These are phyloP conservation scores for Aplosporella prunicola DNA, from an alignment of 2,329 filamentous ascomycete species.

Conservation along the genomic window DNA sequence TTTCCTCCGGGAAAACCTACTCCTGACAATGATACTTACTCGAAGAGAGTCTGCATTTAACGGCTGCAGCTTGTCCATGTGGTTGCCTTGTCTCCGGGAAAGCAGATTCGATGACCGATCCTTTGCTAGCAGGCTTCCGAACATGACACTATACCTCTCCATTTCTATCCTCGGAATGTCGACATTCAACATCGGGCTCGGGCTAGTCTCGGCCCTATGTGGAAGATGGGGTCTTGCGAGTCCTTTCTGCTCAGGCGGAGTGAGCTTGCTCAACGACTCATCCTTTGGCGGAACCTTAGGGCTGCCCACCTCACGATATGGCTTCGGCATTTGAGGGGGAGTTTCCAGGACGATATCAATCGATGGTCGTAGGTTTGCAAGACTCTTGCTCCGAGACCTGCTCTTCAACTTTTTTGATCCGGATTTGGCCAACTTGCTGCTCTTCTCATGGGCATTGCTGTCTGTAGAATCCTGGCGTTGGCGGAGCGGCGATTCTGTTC, in stretches of 20 bases:
- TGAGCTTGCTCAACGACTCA: constrained; percentile 7
- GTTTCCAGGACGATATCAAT: not conserved
- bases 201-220: constrained; percentile 15
- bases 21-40: too few relatives aligned
- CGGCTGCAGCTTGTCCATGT: constrained; percentile 26
- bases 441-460: constrained; percentile 21
- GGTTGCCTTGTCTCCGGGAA: constrained; percentile 25
- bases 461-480: constrained; percentile 22
- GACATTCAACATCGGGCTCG: constrained; percentile 50
- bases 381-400: constrained; percentile 10
- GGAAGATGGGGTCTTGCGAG: not conserved
- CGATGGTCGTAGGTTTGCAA: not conserved
- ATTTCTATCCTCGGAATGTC: constrained; percentile 72
- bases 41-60: constrained; percentile 23
- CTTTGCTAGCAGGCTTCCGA: constrained; percentile 58
- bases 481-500: constrained; percentile 13
- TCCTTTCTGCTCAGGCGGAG: constrained; percentile 16
- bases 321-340: constrained; percentile 13
- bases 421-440: constrained; percentile 3
- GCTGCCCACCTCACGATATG: constrained; percentile 15
- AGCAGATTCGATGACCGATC: constrained; percentile 23
- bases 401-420: constrained; percentile 7
- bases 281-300: constrained; percentile 17
- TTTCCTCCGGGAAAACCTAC: too few relatives aligned
- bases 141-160: constrained; percentile 94